These are phyloP conservation scores for Exutisphaerella laricina DNA, from an alignment of 2,329 filamentous ascomycete species.

Conservation along the genomic window DNA sequence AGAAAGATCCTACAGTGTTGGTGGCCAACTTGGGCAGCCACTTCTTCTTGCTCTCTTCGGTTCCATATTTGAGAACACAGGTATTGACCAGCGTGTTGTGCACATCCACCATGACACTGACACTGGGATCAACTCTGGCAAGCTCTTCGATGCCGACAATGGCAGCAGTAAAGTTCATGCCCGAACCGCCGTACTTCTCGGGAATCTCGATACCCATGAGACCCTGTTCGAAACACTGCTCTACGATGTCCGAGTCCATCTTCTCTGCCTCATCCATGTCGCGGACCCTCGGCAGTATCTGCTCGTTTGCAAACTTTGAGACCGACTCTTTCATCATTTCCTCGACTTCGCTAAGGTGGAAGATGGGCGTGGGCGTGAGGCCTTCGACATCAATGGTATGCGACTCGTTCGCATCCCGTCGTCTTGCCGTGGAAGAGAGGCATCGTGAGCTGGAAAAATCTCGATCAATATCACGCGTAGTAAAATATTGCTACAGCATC, in stretches of 20 bases:
- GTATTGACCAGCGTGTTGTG: conserved; percentile 99
- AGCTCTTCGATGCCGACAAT: conserved; percentile 97
- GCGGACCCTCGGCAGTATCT: conserved; percentile 82
- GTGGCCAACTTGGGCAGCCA: conserved; percentile 89
- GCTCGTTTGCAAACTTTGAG: conserved; percentile 81
- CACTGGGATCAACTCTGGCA: conserved; percentile 86
- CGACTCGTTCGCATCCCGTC: conserved; percentile 34
- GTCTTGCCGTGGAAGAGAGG: conserved; percentile 39
- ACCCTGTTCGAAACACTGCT: conserved; percentile 94
- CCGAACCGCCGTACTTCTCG: conserved; percentile 91
- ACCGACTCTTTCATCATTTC: conserved; percentile 83
- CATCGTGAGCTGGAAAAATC: conserved; percentile 31
- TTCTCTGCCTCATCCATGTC: conserved; percentile 96
- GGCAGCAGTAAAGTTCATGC: conserved; percentile 97
- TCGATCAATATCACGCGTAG: background rate
- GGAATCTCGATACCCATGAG: conserved; percentile 97
- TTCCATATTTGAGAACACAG: conserved; percentile 79
- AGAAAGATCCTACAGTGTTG: conserved; percentile 62
- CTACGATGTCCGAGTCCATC: conserved; percentile 84
- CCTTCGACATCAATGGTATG: conserved; percentile 57
- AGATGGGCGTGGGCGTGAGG: conserved; percentile 85
- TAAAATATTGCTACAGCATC: background rate
- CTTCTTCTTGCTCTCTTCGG: conserved; percentile 69
- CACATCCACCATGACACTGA: conserved; percentile 91
- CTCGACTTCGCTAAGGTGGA: conserved; percentile 86